Conservation (phyloP, 2,329 filamentous ascomycete genomes). For the Aspergillus neoniger region DNA sequence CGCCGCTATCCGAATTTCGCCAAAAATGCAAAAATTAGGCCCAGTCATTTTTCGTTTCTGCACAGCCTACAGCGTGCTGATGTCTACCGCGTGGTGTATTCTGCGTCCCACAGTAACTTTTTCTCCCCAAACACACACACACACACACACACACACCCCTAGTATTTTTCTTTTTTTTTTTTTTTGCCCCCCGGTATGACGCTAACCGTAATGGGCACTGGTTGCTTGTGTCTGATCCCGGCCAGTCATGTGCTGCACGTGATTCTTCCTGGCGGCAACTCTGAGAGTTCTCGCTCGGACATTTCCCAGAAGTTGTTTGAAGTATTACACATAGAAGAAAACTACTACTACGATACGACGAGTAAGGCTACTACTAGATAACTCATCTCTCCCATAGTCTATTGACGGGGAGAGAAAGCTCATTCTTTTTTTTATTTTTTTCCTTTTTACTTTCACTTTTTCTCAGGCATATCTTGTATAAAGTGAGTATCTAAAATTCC, state of each 20-base stretch:
- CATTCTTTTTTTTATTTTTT: background rate
- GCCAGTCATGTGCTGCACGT: conserved; percentile 13
- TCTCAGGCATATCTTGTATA: background rate
- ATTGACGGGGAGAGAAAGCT: too few relatives aligned
- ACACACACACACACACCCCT: too few relatives aligned
- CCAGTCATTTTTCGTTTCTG: background rate
- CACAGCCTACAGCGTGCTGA: conserved; percentile 12
- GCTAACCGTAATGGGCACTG: background rate
- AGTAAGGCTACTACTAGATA: too few relatives aligned
- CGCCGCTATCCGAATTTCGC: conserved; percentile 6
- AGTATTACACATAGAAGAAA: background rate
- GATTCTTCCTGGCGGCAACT: conserved; percentile 1
- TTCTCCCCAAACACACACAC: too few relatives aligned
- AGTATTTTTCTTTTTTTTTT: too few relatives aligned
- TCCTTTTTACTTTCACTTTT: background rate
- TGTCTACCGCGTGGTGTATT: conserved; percentile 11
- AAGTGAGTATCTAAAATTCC: too few relatives aligned
- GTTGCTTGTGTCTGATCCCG: background rate
- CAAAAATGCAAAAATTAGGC: background rate
- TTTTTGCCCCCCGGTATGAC: background rate
- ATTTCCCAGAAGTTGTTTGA: background rate
- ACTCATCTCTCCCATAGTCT: too few relatives aligned
- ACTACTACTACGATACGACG: background rate
- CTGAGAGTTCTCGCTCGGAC: background rate
- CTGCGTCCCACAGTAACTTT: conserved; percentile 1